Base-by-base conservation (phyloP, 140 eudicot genomes). In the Oenanthe javanica region DNA sequence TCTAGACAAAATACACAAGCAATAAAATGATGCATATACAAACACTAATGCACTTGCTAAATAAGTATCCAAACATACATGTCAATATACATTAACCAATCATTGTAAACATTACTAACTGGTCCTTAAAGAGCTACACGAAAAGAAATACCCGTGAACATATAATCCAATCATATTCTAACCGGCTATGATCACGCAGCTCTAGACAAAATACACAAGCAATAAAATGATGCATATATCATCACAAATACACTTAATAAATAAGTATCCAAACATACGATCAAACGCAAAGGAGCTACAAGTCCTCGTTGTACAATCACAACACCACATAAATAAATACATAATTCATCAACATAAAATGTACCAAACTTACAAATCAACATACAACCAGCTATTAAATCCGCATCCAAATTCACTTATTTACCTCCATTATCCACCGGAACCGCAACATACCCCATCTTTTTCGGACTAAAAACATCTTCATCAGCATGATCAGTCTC, bases 371-470 rank as follows among this genome's bases (percentile, higher is more conserved):
- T 43, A 54, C 3, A 18, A 5, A 55, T 55, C 0, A 72, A 5
- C 43, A 19, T 72, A 43, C 43, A 18, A 72, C 43, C 75, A 38
- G n/a, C 3, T 9, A 42, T 19, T 9, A 31, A 72, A 72, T 16
- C 4, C 9, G 11, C 47, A 42, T 2, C 42, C 40, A 46, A 86
- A 19, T 71, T 87, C 69, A 69, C 85, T 55, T 86, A 82, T 81
- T 88, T 87, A 55, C 50, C 66, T 6, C 43, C 51, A 12, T 77
- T 42, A 38, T 71, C 76, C 36, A 78, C 73, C 10, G 91, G 88
- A 23, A 87, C 77, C 11, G 87, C 85, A 72, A 84, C 79, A 66
- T 89, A 89, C 0, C 89, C 91, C 81, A 81, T 83, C 89, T 81
- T 89, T 80, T 84, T 84, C 27, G 87, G 73, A 71, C 76, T 84